Evolutionary conservation across 441 rosid genomes (phyloP), one percentile per base, ranked within the genome.

Genomic region (Erodium chrysanthum): DNA sequence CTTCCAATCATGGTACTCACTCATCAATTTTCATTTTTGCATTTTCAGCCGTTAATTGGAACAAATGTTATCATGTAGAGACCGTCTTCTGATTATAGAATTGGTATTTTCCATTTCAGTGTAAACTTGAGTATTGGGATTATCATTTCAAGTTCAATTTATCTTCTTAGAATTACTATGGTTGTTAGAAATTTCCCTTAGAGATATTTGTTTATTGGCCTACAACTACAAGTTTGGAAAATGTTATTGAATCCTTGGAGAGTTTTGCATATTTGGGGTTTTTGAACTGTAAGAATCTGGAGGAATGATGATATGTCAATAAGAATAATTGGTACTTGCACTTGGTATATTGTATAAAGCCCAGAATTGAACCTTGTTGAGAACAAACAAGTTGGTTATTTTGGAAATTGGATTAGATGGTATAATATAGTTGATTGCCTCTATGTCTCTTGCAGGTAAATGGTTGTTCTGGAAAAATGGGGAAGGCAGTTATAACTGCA

Each of bases 391-490:
- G 20, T 18, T 58, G 20, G 52, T 2, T 27, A 25, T 42, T 11
- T 33, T 22, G 42, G 42, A 37, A 37, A 7, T 37, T 22, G 54
- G 33, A 18, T 15, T 12, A 18, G 31, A 54, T 20, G 61, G 67
- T 48, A 29, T 29, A 3, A 29, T 29, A 29, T 29, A 6, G 33
- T 29, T 29, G 5, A 29, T 29, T 29, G 33, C 33, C 33, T 29
- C 33, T 2, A 29, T 29, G 0, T 29, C 50, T 37, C 59, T 42
- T 78, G 46, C 66, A 91, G 98, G 97, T 93, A 67, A 91, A 91
- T 79, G 79, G 95, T 65, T 89, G 92, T 73, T 82, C 74, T 70
- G 97, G 96, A 0, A 86, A 86, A 72, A 91, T 93, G 96, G 96
- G 97, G 50, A 85, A 88, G 73, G 85, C 92, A 72, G 88, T 93